Evolutionary conservation across 1,139 yeast genomes (phyloP), one percentile per base, ranked within the genome.

Genomic region (Suhomyces chickasaworum): DNA sequence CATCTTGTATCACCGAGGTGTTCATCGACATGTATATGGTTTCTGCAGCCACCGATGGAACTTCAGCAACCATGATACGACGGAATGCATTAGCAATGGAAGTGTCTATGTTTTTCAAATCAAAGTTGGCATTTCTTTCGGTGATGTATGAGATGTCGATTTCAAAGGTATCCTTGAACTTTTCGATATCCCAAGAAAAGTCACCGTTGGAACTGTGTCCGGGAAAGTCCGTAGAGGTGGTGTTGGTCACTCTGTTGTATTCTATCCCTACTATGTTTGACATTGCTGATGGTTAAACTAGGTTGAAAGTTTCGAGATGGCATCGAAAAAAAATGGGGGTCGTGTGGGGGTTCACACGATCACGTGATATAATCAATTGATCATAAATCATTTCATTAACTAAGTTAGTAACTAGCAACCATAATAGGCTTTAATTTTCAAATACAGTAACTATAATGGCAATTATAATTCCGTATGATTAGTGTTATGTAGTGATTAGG

Each of bases 1-100:
- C 99, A 66, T 93, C 99, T 66, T 91, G 98, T 53, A 93, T 88
- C 44, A 93, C 97, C 3, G 97, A 88, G 1, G 99, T 93, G 70
- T 93, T 93, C 78, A 89, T 91, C 72, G 86, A 87, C 53, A 93
- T 79, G 64, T 86, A 91, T 25, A 93, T 89, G 52, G 87, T 81
- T 66, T 93, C 99, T 23, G 96, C 88, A 7, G 99, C 99, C 39
- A 93, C 95, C 3, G 95, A 80, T 16, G 99, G 99, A 29, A 93
- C 96, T 65, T 93, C 99, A 1, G 97, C 82, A 52, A 93, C 84
- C 97, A 93, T 91, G 57, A 93, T 88, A 64, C 99, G 86, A 63
- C 99, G 87, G 71, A 93, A 90, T 0, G 99, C 98, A 73, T 93
- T 93, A 42, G 98, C 93, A 48, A 93, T 75, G 12, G 98, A 88